Percentiles rank a stretch among this genome's conserved stretches.
Conservation (phyloP, 164 flowering plant species). For the Stephania cephalantha region DNA sequence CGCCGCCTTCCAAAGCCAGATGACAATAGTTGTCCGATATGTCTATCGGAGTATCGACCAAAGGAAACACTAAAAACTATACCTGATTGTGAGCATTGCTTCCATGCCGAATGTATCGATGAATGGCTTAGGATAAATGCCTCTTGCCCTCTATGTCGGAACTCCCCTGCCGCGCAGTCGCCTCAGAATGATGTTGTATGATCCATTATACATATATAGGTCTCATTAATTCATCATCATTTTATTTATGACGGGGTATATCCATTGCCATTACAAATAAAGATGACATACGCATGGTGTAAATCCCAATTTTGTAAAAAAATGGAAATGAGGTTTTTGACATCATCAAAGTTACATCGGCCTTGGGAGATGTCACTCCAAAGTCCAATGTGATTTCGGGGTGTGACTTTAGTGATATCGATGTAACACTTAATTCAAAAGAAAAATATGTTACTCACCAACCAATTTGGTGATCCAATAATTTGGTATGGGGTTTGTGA, state of each 20-base stretch:
- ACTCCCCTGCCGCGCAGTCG: slow-evolving; percentile 27
- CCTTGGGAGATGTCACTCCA: too few species aligned
- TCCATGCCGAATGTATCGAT: slow-evolving; percentile 53
- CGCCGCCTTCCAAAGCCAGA: slow-evolving; percentile 37
- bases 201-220: background rate
- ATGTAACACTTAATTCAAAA: too few species aligned
- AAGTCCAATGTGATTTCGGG: too few species aligned
- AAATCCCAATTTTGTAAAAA: background rate
- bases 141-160: slow-evolving; percentile 58
- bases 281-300: background rate
- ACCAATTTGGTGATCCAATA: too few species aligned
- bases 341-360: too few species aligned
- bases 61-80: slow-evolving; percentile 38
- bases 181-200: background rate
- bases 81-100: slow-evolving; percentile 56
- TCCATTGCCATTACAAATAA: background rate
- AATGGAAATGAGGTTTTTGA: too few species aligned
- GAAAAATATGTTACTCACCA: too few species aligned
- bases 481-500: too few species aligned
- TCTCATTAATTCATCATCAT: background rate
- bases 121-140: slow-evolving; percentile 52
- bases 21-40: slow-evolving; percentile 43
- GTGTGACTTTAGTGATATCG: too few species aligned
- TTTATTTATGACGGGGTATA: background rate
- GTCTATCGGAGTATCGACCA: slow-evolving; percentile 40